Percentiles rank a stretch among this genome's conserved stretches.
Conservation (phyloP, 306 rosid genomes). For the Vigna mungo region DNA sequence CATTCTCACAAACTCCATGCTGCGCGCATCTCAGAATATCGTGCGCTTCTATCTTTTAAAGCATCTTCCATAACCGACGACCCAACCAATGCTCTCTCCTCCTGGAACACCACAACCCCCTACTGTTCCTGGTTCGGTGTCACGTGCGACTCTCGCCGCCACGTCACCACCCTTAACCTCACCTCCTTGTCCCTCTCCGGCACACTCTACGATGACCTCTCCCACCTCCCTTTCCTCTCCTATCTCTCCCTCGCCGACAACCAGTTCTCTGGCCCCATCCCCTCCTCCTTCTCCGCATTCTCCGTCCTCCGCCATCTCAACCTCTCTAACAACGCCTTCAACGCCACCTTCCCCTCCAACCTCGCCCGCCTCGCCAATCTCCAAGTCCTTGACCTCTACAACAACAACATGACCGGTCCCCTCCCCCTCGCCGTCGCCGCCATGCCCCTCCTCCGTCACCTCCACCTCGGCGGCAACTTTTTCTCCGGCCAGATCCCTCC, state of each 20-base stretch:
- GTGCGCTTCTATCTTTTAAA: conserved; percentile 68
- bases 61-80: conserved; percentile 56
- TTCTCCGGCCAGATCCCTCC: conserved; percentile 74
- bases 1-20: conserved; percentile 34
- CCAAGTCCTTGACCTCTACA: conserved; percentile 72
- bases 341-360: conserved; percentile 66
- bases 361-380: conserved; percentile 63
- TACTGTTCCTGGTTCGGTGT: conserved; percentile 74
- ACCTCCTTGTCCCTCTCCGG: conserved; percentile 65
- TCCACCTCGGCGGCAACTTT: conserved; percentile 88
- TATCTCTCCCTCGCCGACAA: conserved; percentile 65
- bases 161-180: conserved; percentile 69
- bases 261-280: conserved; percentile 75
- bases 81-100: conserved; percentile 61
- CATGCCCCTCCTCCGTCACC: conserved; percentile 67
- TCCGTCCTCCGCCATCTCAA: conserved; percentile 63
- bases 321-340: conserved; percentile 82
- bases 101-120: conserved; percentile 64
- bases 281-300: conserved; percentile 63
- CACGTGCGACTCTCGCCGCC: conserved; percentile 68
- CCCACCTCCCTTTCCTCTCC: conserved; percentile 62
- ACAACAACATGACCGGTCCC: conserved; percentile 78
- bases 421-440: conserved; percentile 65
- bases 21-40: conserved; percentile 54
- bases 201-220: conserved; percentile 58